Evolutionary conservation across 345 rosid genomes (phyloP), one percentile per base, ranked within the genome.

Genomic region (Eucalyptus pauciflora): DNA sequence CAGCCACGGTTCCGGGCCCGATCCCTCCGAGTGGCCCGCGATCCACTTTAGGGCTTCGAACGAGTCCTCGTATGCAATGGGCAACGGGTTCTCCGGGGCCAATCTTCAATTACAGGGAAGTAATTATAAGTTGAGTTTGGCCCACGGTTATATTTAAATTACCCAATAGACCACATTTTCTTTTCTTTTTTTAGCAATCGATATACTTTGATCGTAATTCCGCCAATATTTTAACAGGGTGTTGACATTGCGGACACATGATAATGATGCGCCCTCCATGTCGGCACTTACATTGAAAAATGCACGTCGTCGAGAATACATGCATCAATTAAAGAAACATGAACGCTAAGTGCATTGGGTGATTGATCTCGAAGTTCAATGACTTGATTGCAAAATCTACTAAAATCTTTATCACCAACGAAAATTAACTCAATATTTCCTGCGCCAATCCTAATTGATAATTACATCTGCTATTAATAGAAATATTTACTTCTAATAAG

Each of bases 21-120:
- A 8, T 50, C 94, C 92, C 3, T 76, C 18, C 9, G 89, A 52
- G 64, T 95, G 98, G 13, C 91, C 14, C 1, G 92, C 93, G 2
- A 96, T 88, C 96, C 97, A 96, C 29, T 90, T 89, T 13, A 94
- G 91, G 8, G 93, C 94, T 8, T 86, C 91, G 95, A 93, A 94
- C 5, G 97, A 94, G 71, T 96, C 96, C 11, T 95, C 95, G 29
- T 94, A 93, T 0, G 93, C 94, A 14, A 81, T 51, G 2, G 97
- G 99, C n/a, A 96, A 86, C 51, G 91, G 94, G 64, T 92, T 91
- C 87, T 97, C 98, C 22, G 97, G 99, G 49, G 95, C 97, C 50
- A 93, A 92, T 52, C 97, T 91, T 87, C 48, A 76, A 37, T 76
- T 76, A 3, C 29, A 48, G 29, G 29, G 83, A 41, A 76, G 29